These are phyloP conservation scores for Bjerkandera adusta DNA, from an alignment of 1,284 basidiomycete species.

Conservation along the genomic window DNA sequence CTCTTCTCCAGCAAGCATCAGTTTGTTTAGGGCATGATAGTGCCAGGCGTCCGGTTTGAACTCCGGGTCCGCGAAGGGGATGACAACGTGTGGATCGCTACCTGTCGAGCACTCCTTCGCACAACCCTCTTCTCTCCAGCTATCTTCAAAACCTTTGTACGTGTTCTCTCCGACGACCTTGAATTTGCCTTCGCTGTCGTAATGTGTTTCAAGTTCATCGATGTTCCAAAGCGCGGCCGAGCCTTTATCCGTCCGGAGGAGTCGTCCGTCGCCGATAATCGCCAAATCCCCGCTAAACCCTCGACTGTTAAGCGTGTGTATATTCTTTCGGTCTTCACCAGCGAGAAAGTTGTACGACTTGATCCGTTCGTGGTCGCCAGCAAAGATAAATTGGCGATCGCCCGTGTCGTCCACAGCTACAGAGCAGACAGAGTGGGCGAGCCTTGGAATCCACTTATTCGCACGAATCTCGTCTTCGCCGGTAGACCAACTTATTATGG, in stretches of 20 bases:
- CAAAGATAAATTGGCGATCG: slow-evolving; percentile 23
- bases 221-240: slow-evolving; percentile 34
- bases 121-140: not conserved
- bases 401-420: slow-evolving; percentile 23
- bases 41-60: not conserved
- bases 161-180: slow-evolving; percentile 26
- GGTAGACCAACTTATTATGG: slow-evolving; percentile 28
- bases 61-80: not conserved
- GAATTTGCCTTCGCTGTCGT: slow-evolving; percentile 14
- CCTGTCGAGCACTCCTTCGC: slow-evolving; percentile 13
- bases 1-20: not conserved
- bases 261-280: slow-evolving; percentile 24
- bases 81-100: not conserved
- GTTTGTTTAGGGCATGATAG: not conserved
- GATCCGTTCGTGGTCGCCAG: slow-evolving; percentile 25
- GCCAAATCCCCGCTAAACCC: slow-evolving; percentile 27
- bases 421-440: slow-evolving; percentile 19
- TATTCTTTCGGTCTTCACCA: slow-evolving; percentile 1
- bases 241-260: slow-evolving; percentile 33
- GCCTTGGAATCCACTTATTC: slow-evolving; percentile 14
- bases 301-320: slow-evolving; percentile 32
- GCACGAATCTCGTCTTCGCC: slow-evolving; percentile 16
- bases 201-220: slow-evolving; percentile 31
- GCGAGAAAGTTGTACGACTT: slow-evolving; percentile 21
- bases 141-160: slow-evolving; percentile 4